Percentiles rank a stretch among this genome's conserved stretches.
These are phyloP conservation scores for Dryas drummondii DNA, from an alignment of 306 rosid genomes.

Conservation along the genomic window DNA sequence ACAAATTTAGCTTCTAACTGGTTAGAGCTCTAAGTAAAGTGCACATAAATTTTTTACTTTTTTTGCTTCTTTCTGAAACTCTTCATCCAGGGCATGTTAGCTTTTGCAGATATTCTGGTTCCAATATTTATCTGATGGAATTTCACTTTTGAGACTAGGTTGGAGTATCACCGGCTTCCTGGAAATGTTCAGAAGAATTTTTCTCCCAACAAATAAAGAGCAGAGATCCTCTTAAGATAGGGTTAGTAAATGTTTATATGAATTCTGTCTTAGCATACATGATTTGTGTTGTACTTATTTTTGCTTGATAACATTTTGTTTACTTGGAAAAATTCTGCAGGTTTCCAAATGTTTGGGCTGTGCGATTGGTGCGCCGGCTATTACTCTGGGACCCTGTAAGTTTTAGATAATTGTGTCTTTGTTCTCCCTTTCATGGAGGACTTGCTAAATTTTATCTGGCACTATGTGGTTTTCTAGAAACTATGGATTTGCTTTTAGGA, in stretches of 20 bases:
- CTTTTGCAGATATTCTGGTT: background rate
- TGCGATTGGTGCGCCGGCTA: slow-evolving; percentile 79
- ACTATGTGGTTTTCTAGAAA: background rate
- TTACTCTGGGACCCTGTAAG: slow-evolving; percentile 87
- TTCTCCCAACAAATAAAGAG: slow-evolving; percentile 71
- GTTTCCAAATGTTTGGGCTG: slow-evolving; percentile 74
- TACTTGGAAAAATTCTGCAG: slow-evolving; percentile 40
- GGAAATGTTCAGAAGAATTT: slow-evolving; percentile 97
- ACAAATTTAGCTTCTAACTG: background rate
- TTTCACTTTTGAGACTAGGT: slow-evolving; percentile 41
- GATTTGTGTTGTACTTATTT: background rate
- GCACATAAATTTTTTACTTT: background rate
- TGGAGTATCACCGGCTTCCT: slow-evolving; percentile 82
- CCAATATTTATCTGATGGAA: background rate
- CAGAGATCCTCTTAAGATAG: slow-evolving; percentile 90
- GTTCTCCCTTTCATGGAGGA: background rate
- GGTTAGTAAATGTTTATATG: slow-evolving; percentile 50
- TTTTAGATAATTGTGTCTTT: background rate
- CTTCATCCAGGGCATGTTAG: background rate
- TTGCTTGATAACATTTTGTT: slow-evolving; percentile 8
- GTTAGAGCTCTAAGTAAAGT: background rate
- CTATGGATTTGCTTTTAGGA: background rate
- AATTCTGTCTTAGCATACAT: slow-evolving; percentile 8
- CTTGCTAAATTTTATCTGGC: background rate
- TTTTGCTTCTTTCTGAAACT: background rate